These are phyloP conservation scores for Clonostachys chloroleuca DNA, from an alignment of 2,329 filamentous ascomycete species.

Conservation along the genomic window DNA sequence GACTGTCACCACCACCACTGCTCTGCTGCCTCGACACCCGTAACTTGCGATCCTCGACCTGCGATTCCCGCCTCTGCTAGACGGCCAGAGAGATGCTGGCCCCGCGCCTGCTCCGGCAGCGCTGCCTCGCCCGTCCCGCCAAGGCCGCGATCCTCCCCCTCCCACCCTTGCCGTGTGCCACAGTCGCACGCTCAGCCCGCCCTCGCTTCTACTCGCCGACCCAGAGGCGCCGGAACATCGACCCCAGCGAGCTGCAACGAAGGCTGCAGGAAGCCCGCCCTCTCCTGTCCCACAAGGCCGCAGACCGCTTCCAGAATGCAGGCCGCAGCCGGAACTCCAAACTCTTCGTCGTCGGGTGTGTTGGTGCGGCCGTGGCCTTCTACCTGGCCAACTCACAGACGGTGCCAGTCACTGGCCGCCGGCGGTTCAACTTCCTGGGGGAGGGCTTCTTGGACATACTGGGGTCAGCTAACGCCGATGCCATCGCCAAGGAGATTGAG, in stretches of 20 bases:
- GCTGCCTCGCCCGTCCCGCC: conserved; percentile 1
- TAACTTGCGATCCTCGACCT: background rate
- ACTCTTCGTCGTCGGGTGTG: conserved; percentile 31
- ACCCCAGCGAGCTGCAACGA: conserved; percentile 11
- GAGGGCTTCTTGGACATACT: conserved; percentile 47
- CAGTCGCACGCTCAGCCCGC: conserved; percentile 2
- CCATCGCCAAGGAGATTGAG: conserved; percentile 48
- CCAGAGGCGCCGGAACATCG: conserved; percentile 7
- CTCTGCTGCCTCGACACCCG: too few relatives aligned
- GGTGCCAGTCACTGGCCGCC: conserved; percentile 67
- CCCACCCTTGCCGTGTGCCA: too few relatives aligned
- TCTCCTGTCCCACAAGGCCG: conserved; percentile 18
- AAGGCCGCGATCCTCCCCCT: background rate
- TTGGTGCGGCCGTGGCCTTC: conserved; percentile 44
- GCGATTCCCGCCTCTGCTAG: background rate
- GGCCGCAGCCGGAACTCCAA: conserved; percentile 19
- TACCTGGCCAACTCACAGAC: conserved; percentile 68
- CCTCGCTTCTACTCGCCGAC: background rate
- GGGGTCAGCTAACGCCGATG: conserved; percentile 14
- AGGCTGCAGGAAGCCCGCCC: conserved; percentile 20
- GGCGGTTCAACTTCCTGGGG: conserved; percentile 66
- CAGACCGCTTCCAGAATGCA: conserved; percentile 14
- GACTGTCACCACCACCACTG: too few relatives aligned
- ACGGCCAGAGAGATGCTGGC: conserved; percentile 8
- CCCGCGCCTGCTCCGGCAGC: conserved; percentile 9